Evolutionary conservation across 805 yeast genomes (phyloP).

Genomic region (Lachancea lanzarotensis): DNA sequence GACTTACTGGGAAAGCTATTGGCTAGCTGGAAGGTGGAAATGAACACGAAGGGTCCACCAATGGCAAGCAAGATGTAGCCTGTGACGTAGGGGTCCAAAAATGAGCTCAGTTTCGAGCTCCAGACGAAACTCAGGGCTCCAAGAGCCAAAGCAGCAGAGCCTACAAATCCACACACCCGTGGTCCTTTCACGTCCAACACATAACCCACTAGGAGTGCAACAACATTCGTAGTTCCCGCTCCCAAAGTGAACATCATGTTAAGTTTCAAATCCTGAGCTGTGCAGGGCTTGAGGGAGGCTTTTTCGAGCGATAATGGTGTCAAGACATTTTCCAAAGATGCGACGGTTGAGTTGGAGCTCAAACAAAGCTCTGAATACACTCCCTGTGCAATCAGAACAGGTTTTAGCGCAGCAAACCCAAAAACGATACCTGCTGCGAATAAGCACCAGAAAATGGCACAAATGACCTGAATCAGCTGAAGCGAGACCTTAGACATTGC

Average conservation of each 20-base stretch:
- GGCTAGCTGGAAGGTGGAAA: conserved; percentile 83
- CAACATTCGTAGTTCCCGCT: conserved; percentile 78
- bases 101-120: conserved; percentile 11
- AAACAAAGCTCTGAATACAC: conserved; percentile 62
- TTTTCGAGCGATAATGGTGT: background rate
- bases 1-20: conserved; percentile 78
- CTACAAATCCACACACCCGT: conserved; percentile 65
- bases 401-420: conserved; percentile 94
- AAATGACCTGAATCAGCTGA: conserved; percentile 44
- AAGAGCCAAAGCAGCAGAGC: conserved; percentile 49
- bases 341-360: conserved; percentile 14
- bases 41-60: conserved; percentile 92
- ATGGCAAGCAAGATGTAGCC: conserved; percentile 77
- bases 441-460: conserved; percentile 83
- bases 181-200: conserved; percentile 80
- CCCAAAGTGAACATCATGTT: conserved; percentile 81
- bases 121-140: conserved; percentile 47
- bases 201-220: conserved; percentile 76
- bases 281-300: conserved; percentile 39
- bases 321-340: background rate
- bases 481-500: conserved; percentile 6
- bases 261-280: conserved; percentile 73
- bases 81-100: conserved; percentile 54
- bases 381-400: conserved; percentile 69
- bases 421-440: conserved; percentile 90